Percentiles rank a stretch among this genome's conserved stretches.
These are phyloP conservation scores for Wickerhamomyces bovis DNA, from an alignment of 805 yeast species.

Conservation along the genomic window DNA sequence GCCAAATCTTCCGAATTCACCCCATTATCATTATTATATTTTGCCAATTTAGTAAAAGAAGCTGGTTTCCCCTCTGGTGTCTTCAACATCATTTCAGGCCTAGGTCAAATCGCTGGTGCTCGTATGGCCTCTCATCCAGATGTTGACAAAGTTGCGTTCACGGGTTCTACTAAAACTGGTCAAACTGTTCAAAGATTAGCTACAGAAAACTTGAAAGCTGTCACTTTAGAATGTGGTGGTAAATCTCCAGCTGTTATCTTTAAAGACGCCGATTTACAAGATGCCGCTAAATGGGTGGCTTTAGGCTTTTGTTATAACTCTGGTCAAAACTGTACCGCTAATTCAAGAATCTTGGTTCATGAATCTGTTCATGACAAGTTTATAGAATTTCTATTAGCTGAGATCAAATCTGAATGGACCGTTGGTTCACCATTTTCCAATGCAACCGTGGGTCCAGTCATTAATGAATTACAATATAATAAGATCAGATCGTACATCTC, in stretches of 20 bases:
- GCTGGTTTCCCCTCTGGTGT: slow-evolving; percentile 80
- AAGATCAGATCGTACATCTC: slow-evolving; percentile 41
- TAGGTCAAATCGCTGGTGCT: slow-evolving; percentile 65
- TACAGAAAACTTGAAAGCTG: slow-evolving; percentile 52
- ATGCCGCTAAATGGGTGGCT: slow-evolving; percentile 64
- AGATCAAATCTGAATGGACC: slow-evolving; percentile 42
- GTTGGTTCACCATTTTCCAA: slow-evolving; percentile 51
- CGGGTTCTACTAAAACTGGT: slow-evolving; percentile 67
- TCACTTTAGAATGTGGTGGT: slow-evolving; percentile 69
- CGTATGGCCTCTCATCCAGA: slow-evolving; percentile 56
- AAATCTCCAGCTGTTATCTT: slow-evolving; percentile 61
- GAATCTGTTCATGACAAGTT: slow-evolving; percentile 51
- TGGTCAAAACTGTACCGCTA: slow-evolving; percentile 68
- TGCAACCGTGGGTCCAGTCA: slow-evolving; percentile 56
- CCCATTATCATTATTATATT: slow-evolving; percentile 62
- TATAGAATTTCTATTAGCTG: slow-evolving; percentile 35
- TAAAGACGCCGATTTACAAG: slow-evolving; percentile 57
- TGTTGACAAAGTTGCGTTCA: slow-evolving; percentile 55
- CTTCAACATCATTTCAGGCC: slow-evolving; percentile 65
- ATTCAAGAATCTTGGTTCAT: slow-evolving; percentile 56
- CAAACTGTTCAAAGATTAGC: slow-evolving; percentile 58
- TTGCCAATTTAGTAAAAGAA: slow-evolving; percentile 54
- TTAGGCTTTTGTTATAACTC: slow-evolving; percentile 58
- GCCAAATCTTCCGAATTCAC: slow-evolving; percentile 74
- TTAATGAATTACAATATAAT: slow-evolving; percentile 50